phyloP scores from a whole-genome alignment of 2,329 filamentous ascomycete species.

The Sporothrix luriei region DNA sequence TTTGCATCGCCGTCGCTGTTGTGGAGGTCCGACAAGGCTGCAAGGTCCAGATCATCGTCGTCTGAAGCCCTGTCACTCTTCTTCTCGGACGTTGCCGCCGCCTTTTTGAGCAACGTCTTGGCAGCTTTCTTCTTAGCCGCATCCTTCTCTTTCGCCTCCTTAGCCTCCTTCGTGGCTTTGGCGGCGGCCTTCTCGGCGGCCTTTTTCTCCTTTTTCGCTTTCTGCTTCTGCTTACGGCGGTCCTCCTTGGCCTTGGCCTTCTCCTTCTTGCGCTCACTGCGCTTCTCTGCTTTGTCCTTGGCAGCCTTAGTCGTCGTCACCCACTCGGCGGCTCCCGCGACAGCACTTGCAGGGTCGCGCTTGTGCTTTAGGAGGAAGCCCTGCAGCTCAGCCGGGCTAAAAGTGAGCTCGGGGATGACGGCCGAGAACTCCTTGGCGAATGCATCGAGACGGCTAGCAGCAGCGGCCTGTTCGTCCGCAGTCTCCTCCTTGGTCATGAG shows the following conservation, averaged over 20 bases:
- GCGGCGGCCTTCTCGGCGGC: conserved; percentile 31
- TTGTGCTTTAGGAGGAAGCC: conserved; percentile 61
- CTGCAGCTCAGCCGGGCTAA: conserved; percentile 64
- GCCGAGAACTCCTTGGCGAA: conserved; percentile 55
- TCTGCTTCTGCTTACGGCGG: conserved; percentile 37
- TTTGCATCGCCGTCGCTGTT: neutral
- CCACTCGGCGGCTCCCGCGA: conserved; percentile 54
- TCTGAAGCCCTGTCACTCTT: neutral
- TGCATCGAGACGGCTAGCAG: conserved; percentile 47
- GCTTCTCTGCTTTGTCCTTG: conserved; percentile 49
- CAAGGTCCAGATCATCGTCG: neutral
- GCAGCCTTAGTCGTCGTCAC: conserved; percentile 53
- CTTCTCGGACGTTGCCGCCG: conserved; percentile 30
- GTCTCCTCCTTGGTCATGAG: conserved; percentile 40
- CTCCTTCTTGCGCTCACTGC: conserved; percentile 45
- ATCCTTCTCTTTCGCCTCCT: conserved; percentile 34
- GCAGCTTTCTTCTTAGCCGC: conserved; percentile 37
- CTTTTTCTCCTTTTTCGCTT: conserved; percentile 37
- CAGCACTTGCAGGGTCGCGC: conserved; percentile 52
- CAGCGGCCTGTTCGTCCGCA: conserved; percentile 40
- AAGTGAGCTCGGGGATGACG: conserved; percentile 57
- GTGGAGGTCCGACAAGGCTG: neutral
- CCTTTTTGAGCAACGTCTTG: conserved; percentile 34
- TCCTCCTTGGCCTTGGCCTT: conserved; percentile 43
- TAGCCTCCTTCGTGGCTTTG: conserved; percentile 32